These are phyloP conservation scores for Cornus florida DNA, from an alignment of 148 eudicot genomes.

Conservation along the genomic window DNA sequence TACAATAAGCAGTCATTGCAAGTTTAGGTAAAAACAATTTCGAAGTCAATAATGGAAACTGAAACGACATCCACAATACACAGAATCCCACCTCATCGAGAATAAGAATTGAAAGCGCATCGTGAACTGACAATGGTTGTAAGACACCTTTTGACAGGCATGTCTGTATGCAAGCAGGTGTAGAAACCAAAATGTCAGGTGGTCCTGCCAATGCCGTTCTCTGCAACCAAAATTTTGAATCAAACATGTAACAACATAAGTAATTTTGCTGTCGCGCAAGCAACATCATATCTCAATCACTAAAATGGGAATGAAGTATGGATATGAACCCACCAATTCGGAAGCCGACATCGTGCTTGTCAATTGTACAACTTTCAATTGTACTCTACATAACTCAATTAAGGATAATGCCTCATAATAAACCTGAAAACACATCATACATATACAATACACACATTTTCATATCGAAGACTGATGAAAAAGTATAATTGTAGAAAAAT, in stretches of 20 bases:
- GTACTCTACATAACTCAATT: constrained; percentile 76
- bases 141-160: constrained; percentile 61
- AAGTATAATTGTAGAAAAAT: background rate
- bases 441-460: background rate
- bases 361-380: constrained; percentile 69
- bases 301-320: background rate
- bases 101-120: constrained; percentile 80
- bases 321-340: constrained; percentile 65
- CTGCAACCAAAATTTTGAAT: constrained; percentile 32
- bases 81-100: constrained; percentile 73
- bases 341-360: constrained; percentile 58
- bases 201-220: constrained; percentile 70
- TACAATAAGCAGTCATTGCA: background rate
- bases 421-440: constrained; percentile 44
- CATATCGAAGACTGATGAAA: background rate
- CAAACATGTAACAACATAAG: background rate
- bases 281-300: background rate
- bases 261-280: background rate
- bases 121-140: constrained; percentile 64
- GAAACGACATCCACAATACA: background rate
- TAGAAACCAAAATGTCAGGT: constrained; percentile 82
- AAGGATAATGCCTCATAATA: constrained; percentile 61
- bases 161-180: constrained; percentile 76
- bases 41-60: background rate
- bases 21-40: too few relatives aligned